Conservation (phyloP, 495 filamentous ascomycete genomes). For the Choiromyces venosus region DNA sequence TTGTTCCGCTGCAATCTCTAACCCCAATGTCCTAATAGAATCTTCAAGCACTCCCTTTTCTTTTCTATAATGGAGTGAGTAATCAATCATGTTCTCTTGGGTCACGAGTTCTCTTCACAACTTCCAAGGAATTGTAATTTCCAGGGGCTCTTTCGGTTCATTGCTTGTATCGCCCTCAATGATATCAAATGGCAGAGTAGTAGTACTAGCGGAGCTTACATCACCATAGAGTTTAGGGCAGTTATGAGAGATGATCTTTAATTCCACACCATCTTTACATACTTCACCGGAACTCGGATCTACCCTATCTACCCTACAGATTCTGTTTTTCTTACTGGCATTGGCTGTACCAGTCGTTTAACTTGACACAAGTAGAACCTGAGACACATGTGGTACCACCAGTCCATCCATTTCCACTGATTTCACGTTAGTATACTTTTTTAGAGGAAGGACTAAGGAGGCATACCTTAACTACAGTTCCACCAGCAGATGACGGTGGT, state of each 20-base stretch:
- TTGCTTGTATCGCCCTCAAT: background rate
- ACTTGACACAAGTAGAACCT: constrained; percentile 7
- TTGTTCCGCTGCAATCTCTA: background rate
- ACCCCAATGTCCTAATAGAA: background rate
- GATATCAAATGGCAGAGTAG: background rate
- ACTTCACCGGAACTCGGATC: background rate
- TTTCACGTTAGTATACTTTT: constrained; percentile 2
- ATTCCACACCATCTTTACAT: background rate
- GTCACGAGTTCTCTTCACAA: background rate
- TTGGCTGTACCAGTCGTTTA: constrained; percentile 12
- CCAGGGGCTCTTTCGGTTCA: background rate
- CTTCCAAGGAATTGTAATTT: background rate
- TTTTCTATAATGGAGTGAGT: background rate
- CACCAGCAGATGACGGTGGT: background rate
- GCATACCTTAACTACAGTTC: constrained; percentile 14
- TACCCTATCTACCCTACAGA: background rate
- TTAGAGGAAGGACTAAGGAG: background rate
- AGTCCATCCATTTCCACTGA: constrained; percentile 7
- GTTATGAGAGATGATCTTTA: background rate
- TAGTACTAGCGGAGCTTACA: background rate
- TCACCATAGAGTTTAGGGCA: background rate
- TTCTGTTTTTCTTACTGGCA: constrained; percentile 4
- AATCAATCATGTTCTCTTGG: background rate
- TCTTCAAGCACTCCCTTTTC: background rate
- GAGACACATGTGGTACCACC: constrained; percentile 12